These are phyloP conservation scores for Trichosanthes cucumerina DNA, from an alignment of 306 rosid species.

Conservation along the genomic window DNA sequence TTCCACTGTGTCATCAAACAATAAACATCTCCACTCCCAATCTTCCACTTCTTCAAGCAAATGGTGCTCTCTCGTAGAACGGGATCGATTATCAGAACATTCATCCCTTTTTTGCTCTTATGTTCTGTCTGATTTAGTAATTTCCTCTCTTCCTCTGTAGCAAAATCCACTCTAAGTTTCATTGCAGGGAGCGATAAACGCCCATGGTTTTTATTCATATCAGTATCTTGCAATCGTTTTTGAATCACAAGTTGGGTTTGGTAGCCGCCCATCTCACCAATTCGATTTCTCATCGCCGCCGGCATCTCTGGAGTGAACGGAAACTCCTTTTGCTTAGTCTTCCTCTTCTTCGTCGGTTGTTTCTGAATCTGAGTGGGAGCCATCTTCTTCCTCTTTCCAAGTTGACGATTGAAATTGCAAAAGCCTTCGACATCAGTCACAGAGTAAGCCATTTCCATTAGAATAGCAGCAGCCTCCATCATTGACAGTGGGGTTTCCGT, in stretches of 20 bases:
- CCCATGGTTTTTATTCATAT: not conserved
- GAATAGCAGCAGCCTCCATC: too few relatives aligned
- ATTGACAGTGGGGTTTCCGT: too few relatives aligned
- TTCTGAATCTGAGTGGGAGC: too few relatives aligned
- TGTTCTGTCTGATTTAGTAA: not conserved
- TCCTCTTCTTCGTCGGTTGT: too few relatives aligned
- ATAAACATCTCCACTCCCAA: not conserved
- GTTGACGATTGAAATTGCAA: too few relatives aligned
- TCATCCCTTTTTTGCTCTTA: not conserved
- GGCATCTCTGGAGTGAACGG: too few relatives aligned
- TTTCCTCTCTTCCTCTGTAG: not conserved
- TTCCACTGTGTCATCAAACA: not conserved
- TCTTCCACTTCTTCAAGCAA: not conserved
- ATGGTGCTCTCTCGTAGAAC: not conserved
- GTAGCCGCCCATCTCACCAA: not conserved
- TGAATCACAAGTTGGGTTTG: not conserved
- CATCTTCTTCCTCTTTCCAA: too few relatives aligned
- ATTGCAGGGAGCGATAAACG: not conserved
- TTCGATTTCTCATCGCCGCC: not conserved
- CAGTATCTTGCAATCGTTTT: not conserved
- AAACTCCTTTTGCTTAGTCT: too few relatives aligned
- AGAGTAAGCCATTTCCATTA: too few relatives aligned
- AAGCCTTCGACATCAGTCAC: too few relatives aligned
- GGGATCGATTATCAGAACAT: not conserved
- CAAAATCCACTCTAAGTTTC: not conserved